Base-by-base conservation (phyloP, 208 protist genomes). In the Trypanosoma melophagium region DNA sequence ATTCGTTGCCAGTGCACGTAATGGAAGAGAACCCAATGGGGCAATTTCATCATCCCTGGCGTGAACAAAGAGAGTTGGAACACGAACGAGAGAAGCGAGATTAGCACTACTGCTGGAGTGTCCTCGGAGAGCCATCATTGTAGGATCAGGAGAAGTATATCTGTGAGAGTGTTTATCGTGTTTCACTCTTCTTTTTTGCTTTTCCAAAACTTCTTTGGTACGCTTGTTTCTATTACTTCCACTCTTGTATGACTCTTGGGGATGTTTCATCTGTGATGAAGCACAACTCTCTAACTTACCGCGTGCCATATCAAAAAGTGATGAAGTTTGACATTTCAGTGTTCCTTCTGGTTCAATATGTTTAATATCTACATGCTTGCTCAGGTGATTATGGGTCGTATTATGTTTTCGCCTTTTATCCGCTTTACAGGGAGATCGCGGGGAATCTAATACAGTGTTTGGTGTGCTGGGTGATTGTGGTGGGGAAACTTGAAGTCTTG, bases 51-150 rank as follows among this genome's bases (percentile, higher is more conserved):
- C 80, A 54, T 85, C 80, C n/a, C 51, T 41, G 8, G 76, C 65
- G 63, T 81, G 80, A 19, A 85, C 31, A 25, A 85, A 66, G 21
- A 85, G 61, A 7, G 76, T 79, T 1, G 80, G 80, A 3, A 79
- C 25, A 25, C 52, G 52, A 53, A 85, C 75, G 69, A 73, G 76
- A 35, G 70, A 69, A 41, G 78, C 60, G n/a, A 74, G 24, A 19
- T 52, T 12, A 19, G 67, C 80, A 42, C 76, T 77, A 53, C 79
- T 69, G 7, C 67, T 60, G 38, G 61, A 74, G 22, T 69, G 70
- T 41, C 74, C 70, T 0, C 68, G 55, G 17, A 85, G 60, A 52
- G 66, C 75, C 35, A 76, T 60, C 22, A 76, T 56, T n/a, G 71
- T 66, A n/a, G 35, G 7, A 41, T 51, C 4, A 17, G 35, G 57